Conservation (phyloP, 768 basidiomycete genomes). For the Kwoniella heveanensis region DNA sequence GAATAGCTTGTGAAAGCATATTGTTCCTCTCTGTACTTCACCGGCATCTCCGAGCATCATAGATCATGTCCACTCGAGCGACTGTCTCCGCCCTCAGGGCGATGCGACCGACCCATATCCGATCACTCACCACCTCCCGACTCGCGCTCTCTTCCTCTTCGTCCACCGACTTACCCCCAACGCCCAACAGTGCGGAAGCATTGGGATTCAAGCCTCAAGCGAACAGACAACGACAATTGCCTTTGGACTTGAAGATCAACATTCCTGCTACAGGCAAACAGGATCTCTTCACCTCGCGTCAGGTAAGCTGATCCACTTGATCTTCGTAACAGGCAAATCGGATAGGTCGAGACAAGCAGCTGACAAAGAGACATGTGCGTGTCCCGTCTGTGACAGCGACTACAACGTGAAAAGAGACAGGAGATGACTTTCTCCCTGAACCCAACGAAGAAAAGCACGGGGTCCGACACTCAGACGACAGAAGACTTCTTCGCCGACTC, state of each 20-base stretch:
- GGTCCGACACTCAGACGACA: not conserved
- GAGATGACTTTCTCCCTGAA: constrained; percentile 1
- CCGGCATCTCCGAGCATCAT: not conserved
- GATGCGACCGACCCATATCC: not conserved
- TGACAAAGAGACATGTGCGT: not conserved
- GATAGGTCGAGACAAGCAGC: not conserved
- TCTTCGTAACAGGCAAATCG: too few relatives aligned
- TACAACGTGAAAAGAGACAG: not conserved
- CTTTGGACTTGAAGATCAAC: constrained; percentile 19
- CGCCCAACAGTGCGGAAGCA: constrained; percentile 15
- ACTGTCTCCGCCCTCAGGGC: not conserved
- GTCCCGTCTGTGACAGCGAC: not conserved
- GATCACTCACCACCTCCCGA: constrained; percentile 5
- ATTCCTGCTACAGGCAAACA: constrained; percentile 9
- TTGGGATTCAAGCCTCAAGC: constrained; percentile 24
- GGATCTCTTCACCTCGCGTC: not conserved
- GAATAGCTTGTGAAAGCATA: not conserved
- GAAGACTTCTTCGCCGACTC: constrained; percentile 24
- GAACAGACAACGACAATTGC: constrained; percentile 15
- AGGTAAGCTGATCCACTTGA: not conserved
- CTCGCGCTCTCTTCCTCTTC: not conserved
- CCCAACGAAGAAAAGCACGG: not conserved
- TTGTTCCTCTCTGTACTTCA: too few relatives aligned
- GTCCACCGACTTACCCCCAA: constrained; percentile 8
- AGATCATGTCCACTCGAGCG: constrained; percentile 9